phyloP scores from a whole-genome alignment of 257 asterid genomes.

The Solanum chiquidenum region DNA sequence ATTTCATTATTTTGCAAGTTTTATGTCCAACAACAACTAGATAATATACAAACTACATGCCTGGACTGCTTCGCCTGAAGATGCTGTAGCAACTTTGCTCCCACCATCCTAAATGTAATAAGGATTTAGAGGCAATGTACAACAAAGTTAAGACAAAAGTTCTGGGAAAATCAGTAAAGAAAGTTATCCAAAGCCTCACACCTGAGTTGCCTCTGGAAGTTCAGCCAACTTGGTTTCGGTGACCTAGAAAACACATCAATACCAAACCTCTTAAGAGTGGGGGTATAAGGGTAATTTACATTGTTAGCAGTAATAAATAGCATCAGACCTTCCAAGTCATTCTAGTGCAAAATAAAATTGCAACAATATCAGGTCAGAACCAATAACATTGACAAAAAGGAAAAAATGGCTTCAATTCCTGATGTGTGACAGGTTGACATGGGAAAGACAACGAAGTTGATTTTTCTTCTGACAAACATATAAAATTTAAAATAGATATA shows the following conservation, averaged over 20 bases:
- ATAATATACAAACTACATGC: slow-evolving; percentile 1
- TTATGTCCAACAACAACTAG: background rate
- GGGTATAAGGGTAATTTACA: background rate
- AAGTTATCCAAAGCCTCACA: background rate
- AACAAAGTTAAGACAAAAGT: background rate
- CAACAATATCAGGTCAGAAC: background rate
- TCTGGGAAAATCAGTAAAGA: background rate
- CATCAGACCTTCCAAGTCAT: background rate
- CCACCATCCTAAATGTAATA: slow-evolving; percentile 6
- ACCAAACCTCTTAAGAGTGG: background rate
- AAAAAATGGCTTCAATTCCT: background rate
- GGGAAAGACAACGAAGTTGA: background rate
- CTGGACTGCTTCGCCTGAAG: slow-evolving; percentile 7
- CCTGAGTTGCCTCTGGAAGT: slow-evolving; percentile 7
- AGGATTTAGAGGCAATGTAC: background rate
- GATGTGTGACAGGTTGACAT: background rate
- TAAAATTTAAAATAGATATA: background rate
- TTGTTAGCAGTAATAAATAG: background rate
- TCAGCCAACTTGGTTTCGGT: slow-evolving; percentile 3
- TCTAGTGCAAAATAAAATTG: background rate
- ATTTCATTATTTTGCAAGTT: background rate
- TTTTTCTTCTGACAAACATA: background rate
- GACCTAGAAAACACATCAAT: background rate
- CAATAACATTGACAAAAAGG: background rate
- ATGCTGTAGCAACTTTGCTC: slow-evolving; percentile 4